These are phyloP conservation scores for Pyrenula massariospora DNA, from an alignment of 495 filamentous ascomycete genomes.

Conservation along the genomic window DNA sequence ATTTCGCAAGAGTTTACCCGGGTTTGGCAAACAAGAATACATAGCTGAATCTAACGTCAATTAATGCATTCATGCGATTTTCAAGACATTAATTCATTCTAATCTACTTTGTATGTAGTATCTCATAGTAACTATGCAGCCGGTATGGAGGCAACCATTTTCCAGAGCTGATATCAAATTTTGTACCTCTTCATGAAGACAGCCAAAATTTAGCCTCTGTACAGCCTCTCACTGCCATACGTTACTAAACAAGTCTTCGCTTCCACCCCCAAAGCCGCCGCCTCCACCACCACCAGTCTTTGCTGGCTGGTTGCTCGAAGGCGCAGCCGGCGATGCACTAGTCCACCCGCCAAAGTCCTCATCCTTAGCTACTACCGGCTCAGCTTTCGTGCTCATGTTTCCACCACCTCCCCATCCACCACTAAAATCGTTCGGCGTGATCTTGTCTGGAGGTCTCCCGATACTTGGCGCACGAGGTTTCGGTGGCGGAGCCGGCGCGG, in stretches of 20 bases:
- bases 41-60: no score
- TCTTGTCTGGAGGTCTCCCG: conserved; percentile 35
- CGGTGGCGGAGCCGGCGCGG: conserved; percentile 14
- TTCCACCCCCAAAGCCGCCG: conserved; percentile 24
- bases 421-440: conserved; percentile 33
- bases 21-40: no score
- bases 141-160: no score
- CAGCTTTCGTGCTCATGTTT: conserved; percentile 27
- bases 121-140: no score
- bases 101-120: no score
- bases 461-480: conserved; percentile 12
- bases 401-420: conserved; percentile 42
- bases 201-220: no score
- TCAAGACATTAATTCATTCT: no score
- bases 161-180: no score
- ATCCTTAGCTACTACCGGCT: conserved; percentile 61
- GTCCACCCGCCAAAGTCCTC: conserved; percentile 95
- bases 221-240: conserved; percentile 67
- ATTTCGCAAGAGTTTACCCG: no score
- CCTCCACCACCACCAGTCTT: conserved; percentile 48
- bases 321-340: conserved; percentile 39
- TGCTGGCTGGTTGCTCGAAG: conserved; percentile 20
- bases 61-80: no score
- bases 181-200: no score
- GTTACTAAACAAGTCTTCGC: conserved; percentile 86